Evolutionary conservation across 1,284 basidiomycete species (phyloP).

Genomic region (Ustilago xerochloae): DNA sequence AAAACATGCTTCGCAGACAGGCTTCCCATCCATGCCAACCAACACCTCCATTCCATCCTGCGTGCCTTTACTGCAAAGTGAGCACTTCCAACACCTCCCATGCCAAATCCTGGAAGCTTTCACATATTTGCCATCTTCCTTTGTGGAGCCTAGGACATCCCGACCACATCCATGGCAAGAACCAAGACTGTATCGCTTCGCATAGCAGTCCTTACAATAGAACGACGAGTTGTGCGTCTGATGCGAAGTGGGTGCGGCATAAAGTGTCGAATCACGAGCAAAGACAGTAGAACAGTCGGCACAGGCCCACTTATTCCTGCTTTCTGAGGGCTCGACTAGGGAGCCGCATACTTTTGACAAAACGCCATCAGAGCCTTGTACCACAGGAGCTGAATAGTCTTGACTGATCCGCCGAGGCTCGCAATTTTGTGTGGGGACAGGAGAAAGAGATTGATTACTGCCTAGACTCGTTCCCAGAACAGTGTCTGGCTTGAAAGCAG

Average conservation of each 20-base stretch:
- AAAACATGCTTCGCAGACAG: constrained; percentile 55
- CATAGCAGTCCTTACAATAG: constrained; percentile 55
- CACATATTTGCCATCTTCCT: constrained; percentile 59
- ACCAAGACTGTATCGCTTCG: constrained; percentile 47
- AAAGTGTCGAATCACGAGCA: constrained; percentile 58
- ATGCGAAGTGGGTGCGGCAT: constrained; percentile 40
- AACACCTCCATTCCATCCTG: constrained; percentile 35
- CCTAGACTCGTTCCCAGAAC: neutral
- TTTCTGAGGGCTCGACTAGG: constrained; percentile 50
- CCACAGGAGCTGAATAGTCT: constrained; percentile 47
- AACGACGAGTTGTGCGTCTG: constrained; percentile 13
- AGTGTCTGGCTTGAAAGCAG: neutral
- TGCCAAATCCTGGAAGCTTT: constrained; percentile 53
- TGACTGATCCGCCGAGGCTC: constrained; percentile 17
- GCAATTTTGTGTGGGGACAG: neutral
- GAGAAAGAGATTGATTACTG: neutral
- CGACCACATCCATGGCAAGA: constrained; percentile 33
- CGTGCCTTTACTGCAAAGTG: constrained; percentile 17
- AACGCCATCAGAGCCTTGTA: constrained; percentile 47
- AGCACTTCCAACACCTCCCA: constrained; percentile 56
- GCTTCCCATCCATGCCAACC: constrained; percentile 55
- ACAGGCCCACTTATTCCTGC: constrained; percentile 54
- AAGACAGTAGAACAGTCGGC: constrained; percentile 46
- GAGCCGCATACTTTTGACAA: constrained; percentile 58
- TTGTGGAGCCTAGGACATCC: constrained; percentile 54